Percentiles rank a stretch among this genome's conserved stretches.
Evolutionary conservation across 495 filamentous ascomycete species (phyloP).

Genomic region (Pyrenopolyporus hunteri): DNA sequence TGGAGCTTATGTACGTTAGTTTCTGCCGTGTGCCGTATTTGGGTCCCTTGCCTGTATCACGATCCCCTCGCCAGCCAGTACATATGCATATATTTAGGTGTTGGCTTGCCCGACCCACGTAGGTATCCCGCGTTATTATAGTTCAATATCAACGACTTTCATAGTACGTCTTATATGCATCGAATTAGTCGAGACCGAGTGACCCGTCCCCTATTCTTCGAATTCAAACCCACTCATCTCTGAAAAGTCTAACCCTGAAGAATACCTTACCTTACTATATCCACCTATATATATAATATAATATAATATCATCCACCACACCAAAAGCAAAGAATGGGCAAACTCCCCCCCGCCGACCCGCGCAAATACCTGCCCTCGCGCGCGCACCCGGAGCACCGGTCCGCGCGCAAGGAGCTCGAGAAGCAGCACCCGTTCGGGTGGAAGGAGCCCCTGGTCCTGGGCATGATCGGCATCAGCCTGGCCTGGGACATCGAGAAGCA

Average conservation of each 20-base stretch:
- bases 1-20: neutral
- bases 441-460: conserved; percentile 31
- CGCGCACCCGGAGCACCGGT: conserved; percentile 44
- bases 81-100: neutral
- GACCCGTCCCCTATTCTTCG: neutral
- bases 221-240: too few species aligned
- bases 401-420: conserved; percentile 38
- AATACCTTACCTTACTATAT: neutral
- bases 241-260: neutral
- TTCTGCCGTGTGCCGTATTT: neutral
- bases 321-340: conserved; percentile 29
- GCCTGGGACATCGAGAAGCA: conserved; percentile 43
- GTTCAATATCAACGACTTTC: too few species aligned
- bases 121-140: neutral
- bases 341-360: conserved; percentile 27
- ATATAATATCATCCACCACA: neutral
- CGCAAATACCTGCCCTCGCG: conserved; percentile 36
- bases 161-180: too few species aligned
- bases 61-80: neutral
- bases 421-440: conserved; percentile 34
- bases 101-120: neutral
- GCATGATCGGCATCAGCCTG: conserved; percentile 36
- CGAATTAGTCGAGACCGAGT: too few species aligned
- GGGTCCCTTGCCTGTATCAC: neutral
- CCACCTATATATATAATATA: neutral